Conservation (phyloP, 2,329 filamentous ascomycete genomes). For the Epicoccum nigrum region DNA sequence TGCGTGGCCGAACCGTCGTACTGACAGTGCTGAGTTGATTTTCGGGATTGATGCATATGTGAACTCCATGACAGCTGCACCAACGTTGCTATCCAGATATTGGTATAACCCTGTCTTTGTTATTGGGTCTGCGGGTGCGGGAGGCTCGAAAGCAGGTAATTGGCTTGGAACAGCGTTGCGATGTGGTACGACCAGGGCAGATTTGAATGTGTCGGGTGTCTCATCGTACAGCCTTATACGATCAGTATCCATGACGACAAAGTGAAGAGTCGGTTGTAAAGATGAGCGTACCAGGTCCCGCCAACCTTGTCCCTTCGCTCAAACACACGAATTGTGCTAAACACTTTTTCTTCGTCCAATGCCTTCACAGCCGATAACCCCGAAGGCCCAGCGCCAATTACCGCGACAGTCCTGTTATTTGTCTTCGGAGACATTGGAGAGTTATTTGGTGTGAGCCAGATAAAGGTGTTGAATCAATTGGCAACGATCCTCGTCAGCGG, state of each 20-base stretch:
- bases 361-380: slow-evolving; percentile 10
- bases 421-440: not conserved
- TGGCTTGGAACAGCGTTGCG: not conserved
- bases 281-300: slow-evolving; percentile 62
- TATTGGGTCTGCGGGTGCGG: slow-evolving; percentile 18
- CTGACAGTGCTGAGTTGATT: slow-evolving; percentile 39
- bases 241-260: not conserved
- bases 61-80: slow-evolving; percentile 64
- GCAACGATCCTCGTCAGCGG: not conserved
- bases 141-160: not conserved
- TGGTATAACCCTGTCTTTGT: slow-evolving; percentile 53
- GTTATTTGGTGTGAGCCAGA: not conserved
- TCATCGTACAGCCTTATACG: slow-evolving; percentile 28
- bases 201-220: slow-evolving; percentile 4
- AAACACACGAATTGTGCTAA: slow-evolving; percentile 63
- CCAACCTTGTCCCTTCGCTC: slow-evolving; percentile 65
- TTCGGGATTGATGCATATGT: slow-evolving; percentile 58
- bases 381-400: slow-evolving; percentile 7
- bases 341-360: slow-evolving; percentile 55
- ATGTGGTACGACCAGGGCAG: not conserved
- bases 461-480: too few relatives aligned
- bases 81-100: slow-evolving; percentile 69
- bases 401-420: not conserved
- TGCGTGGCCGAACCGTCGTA: slow-evolving; percentile 60
- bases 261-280: not conserved